Base-by-base conservation (phyloP, 2,329 filamentous ascomycete species). In the Arthroderma sp. region DNA sequence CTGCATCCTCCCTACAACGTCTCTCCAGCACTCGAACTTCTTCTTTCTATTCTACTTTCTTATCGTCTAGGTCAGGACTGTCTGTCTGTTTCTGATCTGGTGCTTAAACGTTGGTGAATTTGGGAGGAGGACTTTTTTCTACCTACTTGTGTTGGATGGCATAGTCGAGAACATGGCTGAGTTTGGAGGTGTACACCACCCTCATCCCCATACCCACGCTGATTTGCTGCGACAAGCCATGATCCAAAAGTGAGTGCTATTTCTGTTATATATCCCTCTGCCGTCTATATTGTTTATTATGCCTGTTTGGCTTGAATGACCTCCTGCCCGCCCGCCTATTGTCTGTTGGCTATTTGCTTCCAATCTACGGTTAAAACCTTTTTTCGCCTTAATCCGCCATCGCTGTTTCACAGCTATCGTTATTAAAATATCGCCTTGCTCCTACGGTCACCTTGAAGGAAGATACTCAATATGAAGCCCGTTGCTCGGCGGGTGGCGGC, bases 191-290 rank as follows among this genome's bases (percentile, higher is more conserved):
- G 62, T 66, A 53, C 72, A 70, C 53, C 15, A 22, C 15, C 15
- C 15, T 22, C 15, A 22, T 22, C 62, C 68, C 54, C 65, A 69
- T 54, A 68, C 67, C 48, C 73, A 75, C 45, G 70, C 72, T 42
- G 75, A 78, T 55, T 62, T 77, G 60, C 63, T 77, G 56, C 69
- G 74, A 56, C 76, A 78, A 62, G 69, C 73, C 48, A 70, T 74
- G 61, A 62, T 71, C 59, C 72, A 73, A 57, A 73, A 70, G 75
- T 78, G 69, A 70, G 73, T 68, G 46, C 15, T 22, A 22, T 22
- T 22, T 22, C 15, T 22, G 15, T 3, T 22, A 22, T 22, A 38
- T 22, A 7, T 10, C 32, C 42, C 31, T 36, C 43, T 37, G 30
- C 32, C 15, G 15, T 33, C 15, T 29, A 32, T 11, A 22, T n/a